Percentiles rank a stretch among this genome's conserved stretches.
Conservation (phyloP, 352 stramenopile species). For the Nothophytophthora sp. region DNA sequence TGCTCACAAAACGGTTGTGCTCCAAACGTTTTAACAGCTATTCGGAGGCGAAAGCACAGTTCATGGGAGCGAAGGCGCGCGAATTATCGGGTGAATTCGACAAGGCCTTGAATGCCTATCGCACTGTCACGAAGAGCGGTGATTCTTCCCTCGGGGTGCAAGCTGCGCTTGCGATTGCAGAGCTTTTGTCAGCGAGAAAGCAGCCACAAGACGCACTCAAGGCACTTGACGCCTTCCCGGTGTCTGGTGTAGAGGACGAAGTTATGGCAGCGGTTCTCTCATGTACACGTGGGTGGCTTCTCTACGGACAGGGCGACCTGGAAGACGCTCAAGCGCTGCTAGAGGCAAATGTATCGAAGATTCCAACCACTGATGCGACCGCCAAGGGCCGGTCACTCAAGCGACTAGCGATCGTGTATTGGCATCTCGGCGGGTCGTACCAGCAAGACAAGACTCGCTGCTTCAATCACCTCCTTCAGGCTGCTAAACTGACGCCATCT, state of each 20-base stretch:
- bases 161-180: slow-evolving; percentile 41
- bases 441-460: slow-evolving; percentile 61
- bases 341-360: slow-evolving; percentile 30
- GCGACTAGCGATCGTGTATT: slow-evolving; percentile 79
- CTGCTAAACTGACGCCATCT: slow-evolving; percentile 67
- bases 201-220: slow-evolving; percentile 32
- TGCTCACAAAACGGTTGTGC: no score
- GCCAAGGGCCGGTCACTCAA: slow-evolving; percentile 51
- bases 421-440: slow-evolving; percentile 49
- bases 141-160: slow-evolving; percentile 24
- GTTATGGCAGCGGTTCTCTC: slow-evolving; percentile 14
- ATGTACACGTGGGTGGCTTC: slow-evolving; percentile 52
- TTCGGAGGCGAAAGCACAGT: slow-evolving; percentile 49
- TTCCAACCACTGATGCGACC: slow-evolving; percentile 14
- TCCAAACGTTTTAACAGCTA: slow-evolving; percentile 34
- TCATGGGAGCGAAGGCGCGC: slow-evolving; percentile 56
- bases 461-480: slow-evolving; percentile 65
- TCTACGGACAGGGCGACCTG: slow-evolving; percentile 41
- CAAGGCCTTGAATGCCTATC: slow-evolving; percentile 49
- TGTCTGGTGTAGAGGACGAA: slow-evolving; percentile 19
- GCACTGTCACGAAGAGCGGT: slow-evolving; percentile 18
- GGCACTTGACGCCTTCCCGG: slow-evolving; percentile 25
- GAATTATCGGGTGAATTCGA: slow-evolving; percentile 53
- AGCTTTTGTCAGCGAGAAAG: slow-evolving; percentile 43
- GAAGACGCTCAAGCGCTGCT: slow-evolving; percentile 39